Base-by-base conservation (phyloP, 1,284 basidiomycete genomes). In the Rhizoctonia solani region DNA sequence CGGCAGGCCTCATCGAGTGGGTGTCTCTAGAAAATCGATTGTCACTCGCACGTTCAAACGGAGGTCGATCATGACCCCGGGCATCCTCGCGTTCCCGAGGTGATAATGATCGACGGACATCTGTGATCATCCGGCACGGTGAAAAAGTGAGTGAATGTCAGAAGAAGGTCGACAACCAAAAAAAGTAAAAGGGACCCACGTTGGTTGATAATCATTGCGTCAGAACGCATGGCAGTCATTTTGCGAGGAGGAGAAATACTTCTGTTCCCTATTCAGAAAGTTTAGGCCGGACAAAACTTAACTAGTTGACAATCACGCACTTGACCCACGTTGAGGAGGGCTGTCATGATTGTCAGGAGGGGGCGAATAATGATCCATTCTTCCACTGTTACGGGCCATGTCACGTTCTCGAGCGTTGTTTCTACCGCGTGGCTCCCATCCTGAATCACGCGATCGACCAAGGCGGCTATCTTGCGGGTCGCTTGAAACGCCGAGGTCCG, bases 301-400 rank as follows among this genome's bases (percentile, higher is more conserved):
- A 39, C 13, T 21, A 6, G 19, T 23, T 39, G 41, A n/a, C 6
- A 21, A 44, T 19, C 32, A 54, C 61, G 19, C 50, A 65, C 61
- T 30, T 25, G 27, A 39, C 14, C 9, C 41, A 50, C 44, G 50
- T 50, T 46, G 53, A 6, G 25, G 25, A 32, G 23, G 50, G 19
- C 9, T 39, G 11, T 42, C 29, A 8, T 65, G 49, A 19, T 39
- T 29, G n/a, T 65, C 61, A 14, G 61, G 61, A 29, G 61, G 61
- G 30, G 61, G 61, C 11, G 61, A 65, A 53, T 65, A 65, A 30
- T 54, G 61, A 41, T 54, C 50, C 49, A 32, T 65, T 30, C 49
- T 49, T 13, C 61, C 37, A 16, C 13, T 32, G 11, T 50, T 46
- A 32, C 41, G 47, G 14, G 61, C 2, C 4, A 53, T 44, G n/a